These are phyloP conservation scores for Fraxinus velutina DNA, from an alignment of 305 asterid genomes.

Conservation along the genomic window DNA sequence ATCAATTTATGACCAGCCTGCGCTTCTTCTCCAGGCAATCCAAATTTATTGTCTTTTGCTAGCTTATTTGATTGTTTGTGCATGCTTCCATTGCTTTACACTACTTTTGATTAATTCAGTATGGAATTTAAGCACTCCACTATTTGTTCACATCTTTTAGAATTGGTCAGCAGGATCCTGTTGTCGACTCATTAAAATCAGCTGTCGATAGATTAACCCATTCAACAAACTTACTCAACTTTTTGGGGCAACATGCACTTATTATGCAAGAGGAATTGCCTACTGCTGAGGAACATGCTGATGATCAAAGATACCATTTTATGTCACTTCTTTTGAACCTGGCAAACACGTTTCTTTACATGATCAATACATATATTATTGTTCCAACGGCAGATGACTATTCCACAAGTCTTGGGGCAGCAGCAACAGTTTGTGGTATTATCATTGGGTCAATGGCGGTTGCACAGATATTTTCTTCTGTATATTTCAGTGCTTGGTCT, in stretches of 20 bases:
- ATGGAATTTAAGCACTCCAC: conserved; percentile 5
- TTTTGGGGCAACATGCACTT: conserved; percentile 92
- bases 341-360: conserved; percentile 90
- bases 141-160: conserved; percentile 21
- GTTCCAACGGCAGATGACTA: conserved; percentile 99
- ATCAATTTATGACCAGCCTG: conserved; percentile 90
- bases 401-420: conserved; percentile 93
- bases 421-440: conserved; percentile 94
- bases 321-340: conserved; percentile 86
- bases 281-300: conserved; percentile 56
- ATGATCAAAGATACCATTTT: conserved; percentile 75
- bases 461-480: conserved; percentile 93
- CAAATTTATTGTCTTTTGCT: conserved; percentile 1
- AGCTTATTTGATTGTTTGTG: conserved; percentile 3
- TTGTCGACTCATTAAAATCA: conserved; percentile 70
- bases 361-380: conserved; percentile 93
- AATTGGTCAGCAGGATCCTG: conserved; percentile 63
- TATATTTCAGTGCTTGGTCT: conserved; percentile 99
- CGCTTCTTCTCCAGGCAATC: conserved; percentile 76
- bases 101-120: not conserved
- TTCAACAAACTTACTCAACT: conserved; percentile 80
- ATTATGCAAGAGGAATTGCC: conserved; percentile 95
- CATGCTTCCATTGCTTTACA: not conserved
- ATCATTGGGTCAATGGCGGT: conserved; percentile 98
- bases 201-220: conserved; percentile 77